A percentile compares a stretch with the other conserved stretches of the same genome.
These are phyloP conservation scores for Cutaneotrichosporon dermatis DNA, from an alignment of 1,284 basidiomycete species.

Conservation along the genomic window DNA sequence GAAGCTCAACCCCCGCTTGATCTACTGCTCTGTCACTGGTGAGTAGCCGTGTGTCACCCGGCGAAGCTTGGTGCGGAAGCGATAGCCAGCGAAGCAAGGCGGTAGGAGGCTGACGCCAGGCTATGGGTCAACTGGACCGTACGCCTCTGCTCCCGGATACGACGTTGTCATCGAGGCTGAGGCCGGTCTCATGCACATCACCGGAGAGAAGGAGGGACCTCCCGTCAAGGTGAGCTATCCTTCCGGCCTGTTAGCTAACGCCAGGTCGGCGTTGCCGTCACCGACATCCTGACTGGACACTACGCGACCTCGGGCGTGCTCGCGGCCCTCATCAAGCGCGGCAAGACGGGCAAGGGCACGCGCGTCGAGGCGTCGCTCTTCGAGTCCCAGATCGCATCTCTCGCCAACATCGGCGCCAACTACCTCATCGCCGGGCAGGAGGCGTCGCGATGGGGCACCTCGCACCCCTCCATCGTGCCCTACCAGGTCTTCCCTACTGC, in stretches of 20 bases:
- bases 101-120: slow-evolving; percentile 52
- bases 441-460: slow-evolving; percentile 81
- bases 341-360: slow-evolving; percentile 78
- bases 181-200: slow-evolving; percentile 92
- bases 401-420: slow-evolving; percentile 90
- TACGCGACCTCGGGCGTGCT: slow-evolving; percentile 91
- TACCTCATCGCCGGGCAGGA: slow-evolving; percentile 84
- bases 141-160: slow-evolving; percentile 75
- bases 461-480: slow-evolving; percentile 82
- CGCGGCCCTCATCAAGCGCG: slow-evolving; percentile 76
- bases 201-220: slow-evolving; percentile 79
- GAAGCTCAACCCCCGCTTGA: slow-evolving; percentile 71
- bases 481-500: slow-evolving; percentile 87
- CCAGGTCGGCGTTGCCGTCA: slow-evolving; percentile 76
- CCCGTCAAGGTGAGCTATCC: slow-evolving; percentile 63
- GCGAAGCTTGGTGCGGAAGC: no score
- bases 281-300: slow-evolving; percentile 71
- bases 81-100: no score
- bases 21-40: slow-evolving; percentile 90
- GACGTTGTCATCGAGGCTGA: slow-evolving; percentile 88
- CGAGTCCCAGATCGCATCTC: slow-evolving; percentile 79
- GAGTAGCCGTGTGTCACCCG: slow-evolving; percentile 20
- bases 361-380: slow-evolving; percentile 89
- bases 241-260: background rate
- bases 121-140: slow-evolving; percentile 91